Evolutionary conservation across 2,329 filamentous ascomycete species (phyloP).

Genomic region (Arthroderma sp.): DNA sequence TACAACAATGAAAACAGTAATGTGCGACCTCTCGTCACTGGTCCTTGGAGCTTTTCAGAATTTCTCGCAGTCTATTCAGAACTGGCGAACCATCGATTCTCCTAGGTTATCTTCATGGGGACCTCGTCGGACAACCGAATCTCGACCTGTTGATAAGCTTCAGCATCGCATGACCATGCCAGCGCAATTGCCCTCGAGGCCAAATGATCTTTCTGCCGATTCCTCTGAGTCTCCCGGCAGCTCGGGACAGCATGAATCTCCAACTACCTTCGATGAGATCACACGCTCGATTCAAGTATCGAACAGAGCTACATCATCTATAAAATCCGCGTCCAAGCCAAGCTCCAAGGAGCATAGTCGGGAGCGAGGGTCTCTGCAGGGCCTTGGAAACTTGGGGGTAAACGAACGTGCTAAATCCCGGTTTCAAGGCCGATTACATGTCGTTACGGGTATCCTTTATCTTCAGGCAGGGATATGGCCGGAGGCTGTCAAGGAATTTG

Average conservation of each 20-base stretch:
- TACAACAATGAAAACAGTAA: conserved; percentile 68
- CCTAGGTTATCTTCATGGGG: conserved; percentile 42
- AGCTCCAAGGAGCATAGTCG: conserved; percentile 43
- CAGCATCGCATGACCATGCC: conserved; percentile 73
- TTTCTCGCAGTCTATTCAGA: conserved; percentile 59
- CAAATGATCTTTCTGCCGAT: conserved; percentile 22
- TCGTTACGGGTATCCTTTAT: conserved; percentile 74
- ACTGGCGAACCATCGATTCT: conserved; percentile 62
- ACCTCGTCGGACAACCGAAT: conserved; percentile 39
- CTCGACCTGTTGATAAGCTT: conserved; percentile 41
- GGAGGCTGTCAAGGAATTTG: conserved; percentile 72
- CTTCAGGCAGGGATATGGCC: conserved; percentile 81
- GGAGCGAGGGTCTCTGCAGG: conserved; percentile 49
- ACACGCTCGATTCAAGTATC: conserved; percentile 30
- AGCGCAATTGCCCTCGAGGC: conserved; percentile 38
- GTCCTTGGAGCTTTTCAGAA: conserved; percentile 64
- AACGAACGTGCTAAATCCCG: conserved; percentile 68
- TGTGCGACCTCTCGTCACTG: conserved; percentile 65
- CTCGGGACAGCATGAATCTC: conserved; percentile 28
- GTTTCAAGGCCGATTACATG: conserved; percentile 63
- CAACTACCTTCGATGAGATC: conserved; percentile 43
- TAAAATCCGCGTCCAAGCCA: conserved; percentile 23
- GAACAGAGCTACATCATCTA: conserved; percentile 26
- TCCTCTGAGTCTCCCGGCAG: conserved; percentile 25
- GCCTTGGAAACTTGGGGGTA: conserved; percentile 57